Evolutionary conservation across 768 basidiomycete species (phyloP).

Genomic region (Psilocybe cubensis): DNA sequence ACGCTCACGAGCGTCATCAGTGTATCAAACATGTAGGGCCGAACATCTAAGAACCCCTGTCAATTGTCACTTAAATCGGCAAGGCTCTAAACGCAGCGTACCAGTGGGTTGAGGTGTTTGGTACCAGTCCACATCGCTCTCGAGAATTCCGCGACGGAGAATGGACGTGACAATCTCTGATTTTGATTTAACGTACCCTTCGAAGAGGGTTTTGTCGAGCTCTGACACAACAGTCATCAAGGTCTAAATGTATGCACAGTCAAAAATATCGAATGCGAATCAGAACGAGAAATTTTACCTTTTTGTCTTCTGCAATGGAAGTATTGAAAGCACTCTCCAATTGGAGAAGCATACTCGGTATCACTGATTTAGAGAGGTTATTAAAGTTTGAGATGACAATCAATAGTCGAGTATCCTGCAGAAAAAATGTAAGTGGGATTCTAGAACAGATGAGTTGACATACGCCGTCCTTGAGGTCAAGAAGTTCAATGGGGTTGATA

Average conservation of each 20-base stretch:
- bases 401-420: conserved; percentile 83
- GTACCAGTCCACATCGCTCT: conserved; percentile 89
- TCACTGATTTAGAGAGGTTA: conserved; percentile 66
- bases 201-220: conserved; percentile 88
- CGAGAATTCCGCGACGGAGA: conserved; percentile 79
- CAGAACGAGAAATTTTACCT: conserved; percentile 42
- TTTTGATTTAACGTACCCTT: conserved; percentile 85
- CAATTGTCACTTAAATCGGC: conserved; percentile 13
- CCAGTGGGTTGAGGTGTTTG: conserved; percentile 92
- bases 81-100: conserved; percentile 32
- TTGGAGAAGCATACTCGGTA: conserved; percentile 81
- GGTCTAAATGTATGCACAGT: conserved; percentile 47
- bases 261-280: conserved; percentile 12
- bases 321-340: conserved; percentile 78
- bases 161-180: conserved; percentile 66
- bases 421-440: conserved; percentile 11
- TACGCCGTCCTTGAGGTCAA: conserved; percentile 69
- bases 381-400: conserved; percentile 90
- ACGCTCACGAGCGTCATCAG: conserved; percentile 89
- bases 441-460: conserved; percentile 24
- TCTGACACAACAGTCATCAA: conserved; percentile 78
- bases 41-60: conserved; percentile 66
- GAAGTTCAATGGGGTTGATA: conserved; percentile 55
- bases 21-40: conserved; percentile 91
- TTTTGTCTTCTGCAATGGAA: conserved; percentile 72